Evolutionary conservation across 2,329 filamentous ascomycete genomes (phyloP), one percentile per base, ranked within the genome.

Genomic region (Parastagonospora nodorum): DNA sequence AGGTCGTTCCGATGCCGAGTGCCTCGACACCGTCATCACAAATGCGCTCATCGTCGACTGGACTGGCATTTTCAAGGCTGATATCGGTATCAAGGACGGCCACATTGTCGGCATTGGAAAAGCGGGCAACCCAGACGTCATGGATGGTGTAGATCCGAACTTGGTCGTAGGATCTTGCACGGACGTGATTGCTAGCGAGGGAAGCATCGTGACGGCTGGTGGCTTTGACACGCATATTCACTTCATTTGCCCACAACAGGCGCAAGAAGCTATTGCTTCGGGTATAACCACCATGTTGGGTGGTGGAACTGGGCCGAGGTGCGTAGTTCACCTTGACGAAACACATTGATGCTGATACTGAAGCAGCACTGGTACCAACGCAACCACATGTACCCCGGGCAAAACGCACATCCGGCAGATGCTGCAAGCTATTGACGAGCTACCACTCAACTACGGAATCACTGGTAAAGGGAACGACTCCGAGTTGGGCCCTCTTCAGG

Each of bases 81-180:
- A 97, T 72, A 96, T 97, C 69, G 93, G 93, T 27, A 87, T 97
- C 72, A 96, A 95, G 74, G 76, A 92, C 61, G 92, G 93, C 2
- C 71, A 88, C 33, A 97, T 97, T 65, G 87, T 88, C 27, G 93
- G 86, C 0, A 93, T 97, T 61, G 93, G 93, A 52, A 97, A 97
- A 75, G 91, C 93, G 12, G 93, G 93, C 15, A 97, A 97, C 66
- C 93, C 93, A n/a, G 93, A 97, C 74, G 85, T 96, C 40, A 97
- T 97, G 93, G 88, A 94, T 29, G 90, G 90, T 4, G 90, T 97
- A 6, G 80, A 88, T 51, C 80, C 85, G 0, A 82, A 86, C 48
- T 85, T 97, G 86, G 78, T 96, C 1, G 85, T 97, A 8, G 93
- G 93, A 9, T 88, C 87, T 57, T 90, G 89, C 60, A 97, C 93